Percentiles rank a stretch among this genome's conserved stretches.
These are phyloP conservation scores for Geotrichum ghanense DNA, from an alignment of 805 yeast genomes.

Conservation along the genomic window DNA sequence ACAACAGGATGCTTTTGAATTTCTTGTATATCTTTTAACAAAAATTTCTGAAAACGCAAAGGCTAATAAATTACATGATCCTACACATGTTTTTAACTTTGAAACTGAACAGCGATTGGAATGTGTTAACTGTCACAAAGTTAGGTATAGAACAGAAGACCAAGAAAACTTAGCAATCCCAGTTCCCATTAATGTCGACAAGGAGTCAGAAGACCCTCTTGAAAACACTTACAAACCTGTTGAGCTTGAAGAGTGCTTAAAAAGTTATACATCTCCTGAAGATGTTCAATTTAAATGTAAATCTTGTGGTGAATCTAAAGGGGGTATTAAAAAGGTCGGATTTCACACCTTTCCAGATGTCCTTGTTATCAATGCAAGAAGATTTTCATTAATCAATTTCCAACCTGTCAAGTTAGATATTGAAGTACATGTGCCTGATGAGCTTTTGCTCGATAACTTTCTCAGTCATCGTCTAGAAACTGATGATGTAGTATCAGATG, in stretches of 20 bases:
- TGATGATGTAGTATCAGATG: constrained; percentile 33
- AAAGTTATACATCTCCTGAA: constrained; percentile 36
- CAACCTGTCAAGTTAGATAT: constrained; percentile 72
- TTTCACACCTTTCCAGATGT: constrained; percentile 60
- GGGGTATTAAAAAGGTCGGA: constrained; percentile 21
- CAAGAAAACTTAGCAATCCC: constrained; percentile 57
- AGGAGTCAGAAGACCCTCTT: constrained; percentile 7
- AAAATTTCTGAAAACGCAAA: constrained; percentile 32
- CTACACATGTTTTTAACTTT: constrained; percentile 53
- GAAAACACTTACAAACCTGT: constrained; percentile 37
- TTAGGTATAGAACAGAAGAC: constrained; percentile 42
- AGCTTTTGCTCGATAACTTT: constrained; percentile 32
- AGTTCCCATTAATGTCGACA: constrained; percentile 27
- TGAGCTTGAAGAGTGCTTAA: constrained; percentile 39
- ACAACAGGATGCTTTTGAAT: constrained; percentile 95
- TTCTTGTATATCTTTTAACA: constrained; percentile 55
- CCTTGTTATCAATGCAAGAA: constrained; percentile 59
- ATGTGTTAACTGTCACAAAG: constrained; percentile 47
- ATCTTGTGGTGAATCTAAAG: constrained; percentile 30
- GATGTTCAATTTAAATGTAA: constrained; percentile 54
- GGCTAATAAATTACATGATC: constrained; percentile 20
- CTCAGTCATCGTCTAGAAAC: constrained; percentile 30
- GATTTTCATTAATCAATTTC: constrained; percentile 84
- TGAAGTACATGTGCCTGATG: constrained; percentile 46
- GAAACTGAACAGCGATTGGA: constrained; percentile 51